Evolutionary conservation across 169 alveolate species (phyloP), one percentile per base, ranked within the genome.

Genomic region (Plasmodium fragile): DNA sequence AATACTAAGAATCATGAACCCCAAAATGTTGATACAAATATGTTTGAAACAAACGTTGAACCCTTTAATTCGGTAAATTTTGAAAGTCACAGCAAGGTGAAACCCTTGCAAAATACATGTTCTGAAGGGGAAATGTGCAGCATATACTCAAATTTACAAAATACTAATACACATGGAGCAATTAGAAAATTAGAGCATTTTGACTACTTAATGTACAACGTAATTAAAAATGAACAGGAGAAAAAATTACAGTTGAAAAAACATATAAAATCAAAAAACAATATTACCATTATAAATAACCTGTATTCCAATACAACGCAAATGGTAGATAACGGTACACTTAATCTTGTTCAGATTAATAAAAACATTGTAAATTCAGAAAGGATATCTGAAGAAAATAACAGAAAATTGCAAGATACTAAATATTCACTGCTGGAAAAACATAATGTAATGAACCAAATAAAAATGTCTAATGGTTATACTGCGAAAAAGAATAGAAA

Each of bases 111-210:
- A 55, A 77, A 87, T 32, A 55, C 34, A 22, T 78, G 16, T 65
- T 87, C 81, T 87, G 69, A 87, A 87, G 52, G 53, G 34, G 81
- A 87, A 55, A 59, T 87, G 8, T 22, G 30, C 72, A 55, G 18
- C 36, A 77, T 52, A 53, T 75, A 32, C 72, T 75, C 73, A 34
- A 87, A 25, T 69, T 10, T 79, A 10, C 90, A 77, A 78, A 78
- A 34, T 77, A 59, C 80, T 34, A 36, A 55, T 36, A 78, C 25
- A 78, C 53, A 49, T 41, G 65, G 34, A 22, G 36, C 36, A 41
- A 87, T 39, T 71, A 32, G 45, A 55, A 65, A 77, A 11, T 34
- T 55, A 28, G 81, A 87, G 11, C 22, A 22, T 55, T 36, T 77
- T 87, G 82, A 87, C 52, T 87, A 59, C 32, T 39, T 55, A 28